Percentiles rank a stretch among this genome's conserved stretches.
Evolutionary conservation across 805 yeast genomes (phyloP).

Genomic region (Saturnispora sanitii): DNA sequence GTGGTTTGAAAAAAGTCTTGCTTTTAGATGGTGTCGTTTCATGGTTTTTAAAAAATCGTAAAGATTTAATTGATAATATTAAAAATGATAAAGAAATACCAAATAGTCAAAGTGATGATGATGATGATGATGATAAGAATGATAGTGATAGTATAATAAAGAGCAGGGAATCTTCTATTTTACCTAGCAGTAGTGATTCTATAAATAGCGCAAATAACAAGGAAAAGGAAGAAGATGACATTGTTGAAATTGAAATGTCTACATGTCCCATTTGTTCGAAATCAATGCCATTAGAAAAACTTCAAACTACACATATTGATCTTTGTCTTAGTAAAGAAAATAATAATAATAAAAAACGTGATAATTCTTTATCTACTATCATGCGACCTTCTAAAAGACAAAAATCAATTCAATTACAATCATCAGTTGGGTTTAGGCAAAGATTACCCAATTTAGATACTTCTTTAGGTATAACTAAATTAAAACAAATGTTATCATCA

Average conservation of each 20-base stretch:
- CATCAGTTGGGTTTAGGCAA: slow-evolving; percentile 14
- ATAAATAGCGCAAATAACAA: neutral
- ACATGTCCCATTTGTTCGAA: slow-evolving; percentile 62
- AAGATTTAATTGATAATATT: slow-evolving; percentile 21
- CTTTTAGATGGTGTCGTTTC: slow-evolving; percentile 61
- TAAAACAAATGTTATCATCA: slow-evolving; percentile 49
- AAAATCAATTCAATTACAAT: slow-evolving; percentile 19
- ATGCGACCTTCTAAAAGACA: neutral
- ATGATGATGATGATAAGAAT: neutral
- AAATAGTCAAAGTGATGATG: slow-evolving; percentile 15
- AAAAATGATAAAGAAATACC: slow-evolving; percentile 16
- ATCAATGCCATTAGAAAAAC: slow-evolving; percentile 41
- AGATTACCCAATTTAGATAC: slow-evolving; percentile 59
- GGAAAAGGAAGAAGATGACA: slow-evolving; percentile 15
- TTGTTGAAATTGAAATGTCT: slow-evolving; percentile 25
- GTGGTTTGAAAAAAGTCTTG: slow-evolving; percentile 55
- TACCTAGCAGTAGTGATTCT: too few relatives aligned
- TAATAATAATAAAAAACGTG: slow-evolving; percentile 2
- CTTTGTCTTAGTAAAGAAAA: slow-evolving; percentile 34
- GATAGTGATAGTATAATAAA: too few relatives aligned
- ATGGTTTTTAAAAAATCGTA: slow-evolving; percentile 39
- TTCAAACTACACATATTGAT: slow-evolving; percentile 56
- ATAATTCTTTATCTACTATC: slow-evolving; percentile 4
- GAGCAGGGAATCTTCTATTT: too few relatives aligned
- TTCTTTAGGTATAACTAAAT: slow-evolving; percentile 43